Conservation (phyloP, 306 rosid genomes). For the Quercus ilex region DNA sequence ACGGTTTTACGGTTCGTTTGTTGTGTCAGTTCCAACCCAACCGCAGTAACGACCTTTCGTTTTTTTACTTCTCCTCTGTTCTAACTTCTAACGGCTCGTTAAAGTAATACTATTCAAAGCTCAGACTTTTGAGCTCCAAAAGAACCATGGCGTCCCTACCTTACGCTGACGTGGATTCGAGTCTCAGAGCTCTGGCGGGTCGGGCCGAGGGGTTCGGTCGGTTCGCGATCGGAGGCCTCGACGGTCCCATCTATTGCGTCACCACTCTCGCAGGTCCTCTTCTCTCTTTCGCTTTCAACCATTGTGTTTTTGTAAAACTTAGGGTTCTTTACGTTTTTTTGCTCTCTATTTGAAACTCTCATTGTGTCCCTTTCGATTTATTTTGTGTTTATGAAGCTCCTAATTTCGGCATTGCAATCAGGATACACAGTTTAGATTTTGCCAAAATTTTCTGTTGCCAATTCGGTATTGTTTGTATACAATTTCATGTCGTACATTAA, state of each 20-base stretch:
- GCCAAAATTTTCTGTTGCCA: neutral
- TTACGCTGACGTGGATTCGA: constrained; percentile 53
- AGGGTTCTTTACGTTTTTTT: neutral
- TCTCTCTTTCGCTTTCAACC: neutral
- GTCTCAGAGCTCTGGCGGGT: constrained; percentile 47
- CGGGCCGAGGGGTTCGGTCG: constrained; percentile 64
- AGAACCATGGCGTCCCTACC: constrained; percentile 46
- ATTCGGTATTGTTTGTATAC: too few species aligned
- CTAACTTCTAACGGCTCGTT: neutral
- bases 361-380: neutral
- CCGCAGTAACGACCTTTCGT: neutral
- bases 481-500: neutral
- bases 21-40: neutral
- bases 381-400: too few species aligned
- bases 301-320: neutral
- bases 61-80: neutral
- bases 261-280: constrained; percentile 50
- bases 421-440: neutral
- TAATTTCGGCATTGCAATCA: neutral
- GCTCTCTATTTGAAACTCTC: neutral
- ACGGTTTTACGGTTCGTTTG: neutral
- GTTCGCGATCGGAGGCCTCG: constrained; percentile 52
- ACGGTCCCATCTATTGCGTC: constrained; percentile 52
- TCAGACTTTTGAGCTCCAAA: neutral
- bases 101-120: neutral